phyloP scores from a whole-genome alignment of 2,329 filamentous ascomycete genomes.

The Chrysoporthe cubensis region DNA sequence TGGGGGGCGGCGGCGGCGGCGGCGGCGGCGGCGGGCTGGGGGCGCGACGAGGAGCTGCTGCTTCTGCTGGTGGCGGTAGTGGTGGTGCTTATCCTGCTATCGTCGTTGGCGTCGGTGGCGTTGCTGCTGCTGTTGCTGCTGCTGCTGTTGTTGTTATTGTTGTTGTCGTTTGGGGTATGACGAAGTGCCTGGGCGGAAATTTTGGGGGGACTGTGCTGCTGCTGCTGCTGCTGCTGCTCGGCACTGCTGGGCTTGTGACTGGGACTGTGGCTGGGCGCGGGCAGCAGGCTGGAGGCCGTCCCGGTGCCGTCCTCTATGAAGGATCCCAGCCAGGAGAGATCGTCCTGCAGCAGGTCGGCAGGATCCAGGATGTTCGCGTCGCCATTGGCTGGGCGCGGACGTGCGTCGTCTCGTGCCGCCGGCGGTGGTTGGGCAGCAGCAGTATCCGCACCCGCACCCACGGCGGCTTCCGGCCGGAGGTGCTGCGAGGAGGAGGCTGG shows the following conservation, averaged over 20 bases:
- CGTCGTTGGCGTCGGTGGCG: slow-evolving; percentile 30
- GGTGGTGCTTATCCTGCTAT: slow-evolving; percentile 27
- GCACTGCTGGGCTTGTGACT: background rate
- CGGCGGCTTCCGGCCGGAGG: background rate
- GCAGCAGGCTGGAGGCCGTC: slow-evolving; percentile 11
- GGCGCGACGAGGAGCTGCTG: slow-evolving; percentile 21
- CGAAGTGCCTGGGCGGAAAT: slow-evolving; percentile 27
- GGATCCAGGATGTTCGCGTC: slow-evolving; percentile 40
- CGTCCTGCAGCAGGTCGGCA: slow-evolving; percentile 37
- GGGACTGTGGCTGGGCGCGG: slow-evolving; percentile 7
- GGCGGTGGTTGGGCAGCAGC: slow-evolving; percentile 5
- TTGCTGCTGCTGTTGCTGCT: slow-evolving; percentile 29
- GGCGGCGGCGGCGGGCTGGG: slow-evolving; percentile 11
- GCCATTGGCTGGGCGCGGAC: background rate
- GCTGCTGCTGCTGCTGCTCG: background rate
- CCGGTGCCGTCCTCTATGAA: slow-evolving; percentile 31
- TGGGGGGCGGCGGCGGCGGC: slow-evolving; percentile 12
- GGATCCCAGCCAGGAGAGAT: slow-evolving; percentile 40
- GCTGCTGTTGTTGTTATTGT: slow-evolving; percentile 23
- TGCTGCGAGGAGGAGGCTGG: background rate
- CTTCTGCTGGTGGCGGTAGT: slow-evolving; percentile 32
- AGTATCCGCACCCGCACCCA: background rate
- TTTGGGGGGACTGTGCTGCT: slow-evolving; percentile 26
- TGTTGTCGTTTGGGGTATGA: slow-evolving; percentile 31
- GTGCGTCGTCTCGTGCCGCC: background rate